Conservation (phyloP, 495 filamentous ascomycete species). For the Bathelium albidoporum region DNA sequence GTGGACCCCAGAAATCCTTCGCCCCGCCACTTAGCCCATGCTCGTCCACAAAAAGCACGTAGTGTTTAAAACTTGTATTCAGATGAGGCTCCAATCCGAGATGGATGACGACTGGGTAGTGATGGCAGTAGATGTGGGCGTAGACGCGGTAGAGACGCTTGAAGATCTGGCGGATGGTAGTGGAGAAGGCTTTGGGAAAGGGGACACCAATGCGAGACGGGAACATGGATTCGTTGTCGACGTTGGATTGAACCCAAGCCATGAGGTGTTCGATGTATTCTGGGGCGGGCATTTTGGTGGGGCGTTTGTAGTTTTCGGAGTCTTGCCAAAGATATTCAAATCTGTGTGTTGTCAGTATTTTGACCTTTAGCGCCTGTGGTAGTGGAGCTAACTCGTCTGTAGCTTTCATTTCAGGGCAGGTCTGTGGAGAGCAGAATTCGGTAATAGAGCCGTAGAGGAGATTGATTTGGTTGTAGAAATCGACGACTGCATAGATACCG, state of each 20-base stretch:
- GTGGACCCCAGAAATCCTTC: conserved; percentile 70
- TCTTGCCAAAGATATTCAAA: conserved; percentile 99
- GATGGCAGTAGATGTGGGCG: conserved; percentile 98
- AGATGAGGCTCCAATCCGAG: conserved; percentile 93
- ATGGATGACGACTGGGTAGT: conserved; percentile 93
- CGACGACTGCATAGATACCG: conserved; percentile 57
- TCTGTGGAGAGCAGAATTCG: conserved; percentile 94
- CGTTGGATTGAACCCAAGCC: conserved; percentile 88
- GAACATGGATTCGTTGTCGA: conserved; percentile 92
- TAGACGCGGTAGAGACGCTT: conserved; percentile 98
- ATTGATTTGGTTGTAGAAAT: conserved; percentile 99
- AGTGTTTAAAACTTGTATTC: conserved; percentile 99
- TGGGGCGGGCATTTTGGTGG: conserved; percentile 95
- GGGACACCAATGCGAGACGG: conserved; percentile 89
- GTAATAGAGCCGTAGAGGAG: conserved; percentile 97
- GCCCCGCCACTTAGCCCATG: conserved; percentile 53
- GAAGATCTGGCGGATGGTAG: conserved; percentile 84
- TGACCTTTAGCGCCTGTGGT: neutral
- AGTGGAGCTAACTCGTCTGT: conserved; percentile 74
- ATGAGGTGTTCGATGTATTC: conserved; percentile 97
- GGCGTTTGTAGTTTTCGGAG: conserved; percentile 79
- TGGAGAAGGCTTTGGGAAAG: conserved; percentile 86
- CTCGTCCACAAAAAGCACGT: conserved; percentile 93
- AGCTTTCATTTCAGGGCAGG: conserved; percentile 98
- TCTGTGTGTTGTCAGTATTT: conserved; percentile 31